phyloP scores from a whole-genome alignment of 257 asterid species.

The Hygrophila difformis region DNA sequence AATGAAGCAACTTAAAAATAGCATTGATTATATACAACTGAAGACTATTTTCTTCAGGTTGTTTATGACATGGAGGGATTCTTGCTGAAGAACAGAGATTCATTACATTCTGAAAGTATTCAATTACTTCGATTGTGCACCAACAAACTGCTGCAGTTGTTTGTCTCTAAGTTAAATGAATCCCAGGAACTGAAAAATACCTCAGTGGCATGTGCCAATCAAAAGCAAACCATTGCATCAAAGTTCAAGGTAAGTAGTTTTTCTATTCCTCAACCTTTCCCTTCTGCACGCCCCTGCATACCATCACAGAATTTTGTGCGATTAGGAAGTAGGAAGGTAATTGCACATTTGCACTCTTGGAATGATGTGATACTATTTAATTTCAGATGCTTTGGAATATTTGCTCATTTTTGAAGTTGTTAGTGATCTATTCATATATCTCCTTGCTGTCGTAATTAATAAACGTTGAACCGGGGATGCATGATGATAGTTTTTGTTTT shows the following conservation, averaged over 20 bases:
- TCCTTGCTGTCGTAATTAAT: conserved; percentile 6
- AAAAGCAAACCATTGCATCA: conserved; percentile 67
- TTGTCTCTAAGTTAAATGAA: too few relatives aligned
- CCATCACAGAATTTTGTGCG: too few relatives aligned
- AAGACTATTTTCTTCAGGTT: conserved; percentile 50
- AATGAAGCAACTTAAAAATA: too few relatives aligned
- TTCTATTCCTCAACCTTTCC: too few relatives aligned
- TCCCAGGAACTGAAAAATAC: too few relatives aligned
- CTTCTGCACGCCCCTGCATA: too few relatives aligned
- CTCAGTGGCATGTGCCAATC: too few relatives aligned
- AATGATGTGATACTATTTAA: too few relatives aligned
- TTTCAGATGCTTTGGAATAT: not conserved
- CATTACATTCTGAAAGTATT: conserved; percentile 48
- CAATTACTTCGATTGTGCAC: conserved; percentile 65
- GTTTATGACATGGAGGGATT: conserved; percentile 65
- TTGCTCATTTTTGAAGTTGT: conserved; percentile 6
- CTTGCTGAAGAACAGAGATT: conserved; percentile 90
- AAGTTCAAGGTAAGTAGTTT: conserved; percentile 86
- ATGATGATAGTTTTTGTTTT: conserved; percentile 2
- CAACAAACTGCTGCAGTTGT: conserved; percentile 42
- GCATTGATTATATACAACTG: too few relatives aligned
- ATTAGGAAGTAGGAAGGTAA: too few relatives aligned
- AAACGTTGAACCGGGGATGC: not conserved
- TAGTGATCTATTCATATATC: not conserved
- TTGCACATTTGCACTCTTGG: too few relatives aligned